Conservation (phyloP, 2,329 filamentous ascomycete genomes). For the Colletotrichum sp. region DNA sequence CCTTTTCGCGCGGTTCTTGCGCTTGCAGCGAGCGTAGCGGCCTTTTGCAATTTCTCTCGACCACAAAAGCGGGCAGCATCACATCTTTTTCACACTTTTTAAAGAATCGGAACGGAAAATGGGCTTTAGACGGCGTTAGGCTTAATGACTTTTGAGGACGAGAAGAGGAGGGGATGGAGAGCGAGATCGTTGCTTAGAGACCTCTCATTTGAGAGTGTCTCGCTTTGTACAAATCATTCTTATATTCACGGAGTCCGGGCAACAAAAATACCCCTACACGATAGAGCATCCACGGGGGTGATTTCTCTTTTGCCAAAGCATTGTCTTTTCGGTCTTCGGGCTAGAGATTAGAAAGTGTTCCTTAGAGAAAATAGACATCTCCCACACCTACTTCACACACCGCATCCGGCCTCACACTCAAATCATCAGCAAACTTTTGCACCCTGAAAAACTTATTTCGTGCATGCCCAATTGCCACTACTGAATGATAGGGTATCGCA, state of each 20-base stretch:
- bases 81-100: neutral
- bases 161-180: neutral
- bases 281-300: slow-evolving; percentile 7
- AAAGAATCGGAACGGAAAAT: slow-evolving; percentile 1
- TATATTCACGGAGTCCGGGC: neutral
- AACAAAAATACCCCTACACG: slow-evolving; percentile 14
- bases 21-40: slow-evolving; percentile 8
- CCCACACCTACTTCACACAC: neutral
- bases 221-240: slow-evolving; percentile 6
- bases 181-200: neutral
- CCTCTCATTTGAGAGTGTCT: neutral
- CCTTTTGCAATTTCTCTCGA: neutral
- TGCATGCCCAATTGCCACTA: neutral
- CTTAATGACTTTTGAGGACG: neutral
- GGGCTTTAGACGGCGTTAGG: slow-evolving; percentile 9
- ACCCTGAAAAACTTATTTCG: neutral
- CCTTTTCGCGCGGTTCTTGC: neutral
- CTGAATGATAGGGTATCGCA: neutral
- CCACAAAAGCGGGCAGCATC: slow-evolving; percentile 12
- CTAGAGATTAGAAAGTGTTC: neutral
- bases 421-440: neutral
- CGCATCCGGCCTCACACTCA: neutral
- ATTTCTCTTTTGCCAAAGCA: neutral
- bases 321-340: neutral
- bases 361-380: neutral